phyloP scores from a whole-genome alignment of 495 filamentous ascomycete genomes.

The Thermothielavioides terrestris region DNA sequence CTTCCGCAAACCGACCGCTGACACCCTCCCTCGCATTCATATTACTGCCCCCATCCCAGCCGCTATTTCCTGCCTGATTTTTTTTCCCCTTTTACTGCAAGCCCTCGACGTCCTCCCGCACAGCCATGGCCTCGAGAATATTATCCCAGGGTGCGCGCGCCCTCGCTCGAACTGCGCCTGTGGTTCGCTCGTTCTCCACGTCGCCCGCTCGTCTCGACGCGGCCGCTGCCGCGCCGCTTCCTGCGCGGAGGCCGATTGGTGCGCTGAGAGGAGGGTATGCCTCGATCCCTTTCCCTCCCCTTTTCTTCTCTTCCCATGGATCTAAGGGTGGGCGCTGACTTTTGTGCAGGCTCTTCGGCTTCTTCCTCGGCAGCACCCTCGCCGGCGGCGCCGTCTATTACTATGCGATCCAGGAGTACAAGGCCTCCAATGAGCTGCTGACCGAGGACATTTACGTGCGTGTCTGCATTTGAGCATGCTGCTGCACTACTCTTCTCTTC shows the following conservation, averaged over 20 bases:
- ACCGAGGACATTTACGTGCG: slow-evolving; percentile 94
- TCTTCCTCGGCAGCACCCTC: slow-evolving; percentile 76
- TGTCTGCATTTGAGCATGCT: slow-evolving; percentile 38
- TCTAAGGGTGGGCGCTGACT: background rate
- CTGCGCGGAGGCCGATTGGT: slow-evolving; percentile 72
- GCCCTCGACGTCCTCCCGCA: background rate
- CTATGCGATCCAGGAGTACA: slow-evolving; percentile 88
- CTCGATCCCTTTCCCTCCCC: slow-evolving; percentile 14
- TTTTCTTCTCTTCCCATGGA: background rate
- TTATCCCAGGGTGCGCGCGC: slow-evolving; percentile 20
- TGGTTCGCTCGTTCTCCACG: slow-evolving; percentile 35
- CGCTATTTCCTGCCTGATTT: background rate
- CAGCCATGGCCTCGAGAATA: slow-evolving; percentile 40
- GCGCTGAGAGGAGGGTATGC: slow-evolving; percentile 89
- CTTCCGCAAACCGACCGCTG: background rate
- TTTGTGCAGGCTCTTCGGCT: slow-evolving; percentile 69
- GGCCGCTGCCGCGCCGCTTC: slow-evolving; percentile 39
- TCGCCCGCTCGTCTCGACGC: slow-evolving; percentile 37
- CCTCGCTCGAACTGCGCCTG: slow-evolving; percentile 8
- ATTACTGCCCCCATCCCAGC: background rate
- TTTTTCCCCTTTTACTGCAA: background rate
- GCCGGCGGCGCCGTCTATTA: slow-evolving; percentile 78
- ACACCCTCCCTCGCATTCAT: background rate
- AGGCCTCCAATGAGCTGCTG: slow-evolving; percentile 85
- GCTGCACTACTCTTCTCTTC: slow-evolving; percentile 9